Evolutionary conservation across 2,329 filamentous ascomycete genomes (phyloP).

Genomic region (Trichoderma guizhouense): DNA sequence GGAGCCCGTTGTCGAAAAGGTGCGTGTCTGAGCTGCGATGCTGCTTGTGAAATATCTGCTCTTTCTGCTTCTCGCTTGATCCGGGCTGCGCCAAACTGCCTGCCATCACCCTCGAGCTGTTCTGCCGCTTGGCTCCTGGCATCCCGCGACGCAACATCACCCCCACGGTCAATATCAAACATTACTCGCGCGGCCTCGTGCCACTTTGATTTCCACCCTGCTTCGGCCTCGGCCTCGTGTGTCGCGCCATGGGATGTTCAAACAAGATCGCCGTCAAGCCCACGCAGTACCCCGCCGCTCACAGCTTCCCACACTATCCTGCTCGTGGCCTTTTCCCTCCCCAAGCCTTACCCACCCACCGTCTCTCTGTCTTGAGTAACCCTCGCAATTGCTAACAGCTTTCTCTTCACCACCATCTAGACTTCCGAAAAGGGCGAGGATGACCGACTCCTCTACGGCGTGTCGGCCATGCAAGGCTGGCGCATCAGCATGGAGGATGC

Average conservation of each 20-base stretch:
- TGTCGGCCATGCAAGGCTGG: conserved; percentile 99
- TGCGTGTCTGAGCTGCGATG: conserved; percentile 48
- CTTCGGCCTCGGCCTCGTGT: not conserved
- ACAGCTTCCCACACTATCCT: not conserved
- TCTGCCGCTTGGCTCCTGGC: not conserved
- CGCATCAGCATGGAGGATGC: conserved; percentile 99
- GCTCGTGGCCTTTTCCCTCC: not conserved
- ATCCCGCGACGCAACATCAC: not conserved
- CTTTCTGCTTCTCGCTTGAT: not conserved
- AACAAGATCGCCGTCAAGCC: not conserved
- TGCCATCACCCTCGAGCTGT: not conserved
- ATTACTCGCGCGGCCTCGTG: not conserved
- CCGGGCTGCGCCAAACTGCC: not conserved
- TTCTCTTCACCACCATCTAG: conserved; percentile 44
- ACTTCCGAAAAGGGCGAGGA: conserved; percentile 86
- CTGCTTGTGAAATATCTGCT: conserved; percentile 12
- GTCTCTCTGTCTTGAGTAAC: not conserved
- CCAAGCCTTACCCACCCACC: not conserved
- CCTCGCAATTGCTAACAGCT: conserved; percentile 26
- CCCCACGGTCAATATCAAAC: not conserved
- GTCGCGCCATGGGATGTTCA: not conserved
- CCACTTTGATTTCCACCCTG: too few relatives aligned
- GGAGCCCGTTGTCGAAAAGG: conserved; percentile 98
- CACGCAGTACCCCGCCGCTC: conserved; percentile 5
- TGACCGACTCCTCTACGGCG: conserved; percentile 87